These are phyloP conservation scores for Haematococcus lacustris DNA, from an alignment of 139 green algal genomes.

Conservation along the genomic window DNA sequence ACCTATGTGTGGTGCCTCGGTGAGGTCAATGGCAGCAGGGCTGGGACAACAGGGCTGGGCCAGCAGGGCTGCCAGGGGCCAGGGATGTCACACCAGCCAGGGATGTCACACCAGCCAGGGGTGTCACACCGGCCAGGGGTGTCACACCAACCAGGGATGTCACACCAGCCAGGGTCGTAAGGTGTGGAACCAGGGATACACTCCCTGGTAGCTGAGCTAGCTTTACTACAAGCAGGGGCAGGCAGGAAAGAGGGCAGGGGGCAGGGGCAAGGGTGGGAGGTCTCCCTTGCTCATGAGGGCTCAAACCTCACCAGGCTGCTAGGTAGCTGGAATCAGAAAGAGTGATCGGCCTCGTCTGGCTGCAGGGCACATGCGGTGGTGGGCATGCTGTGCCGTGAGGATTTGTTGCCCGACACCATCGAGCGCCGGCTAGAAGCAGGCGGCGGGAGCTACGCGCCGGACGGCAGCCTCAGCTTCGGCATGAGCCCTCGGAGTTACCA, in stretches of 20 bases:
- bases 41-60: neutral
- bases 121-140: neutral
- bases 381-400: constrained; percentile 76
- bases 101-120: neutral
- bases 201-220: neutral
- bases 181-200: neutral
- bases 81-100: neutral
- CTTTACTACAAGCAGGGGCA: neutral
- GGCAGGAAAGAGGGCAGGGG: too few species aligned
- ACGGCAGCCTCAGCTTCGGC: neutral
- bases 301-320: neutral
- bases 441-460: neutral
- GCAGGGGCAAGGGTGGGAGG: neutral
- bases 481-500: too few species aligned
- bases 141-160: neutral
- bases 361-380: constrained; percentile 52
- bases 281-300: neutral
- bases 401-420: constrained; percentile 39
- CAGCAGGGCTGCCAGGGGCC: neutral
- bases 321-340: neutral
- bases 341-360: neutral
- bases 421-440: constrained; percentile 14
- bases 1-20: constrained; percentile 64
- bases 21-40: constrained; percentile 16
- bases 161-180: neutral